These are phyloP conservation scores for Phlebiopsis flavidoalba DNA, from an alignment of 768 basidiomycete genomes.

Conservation along the genomic window DNA sequence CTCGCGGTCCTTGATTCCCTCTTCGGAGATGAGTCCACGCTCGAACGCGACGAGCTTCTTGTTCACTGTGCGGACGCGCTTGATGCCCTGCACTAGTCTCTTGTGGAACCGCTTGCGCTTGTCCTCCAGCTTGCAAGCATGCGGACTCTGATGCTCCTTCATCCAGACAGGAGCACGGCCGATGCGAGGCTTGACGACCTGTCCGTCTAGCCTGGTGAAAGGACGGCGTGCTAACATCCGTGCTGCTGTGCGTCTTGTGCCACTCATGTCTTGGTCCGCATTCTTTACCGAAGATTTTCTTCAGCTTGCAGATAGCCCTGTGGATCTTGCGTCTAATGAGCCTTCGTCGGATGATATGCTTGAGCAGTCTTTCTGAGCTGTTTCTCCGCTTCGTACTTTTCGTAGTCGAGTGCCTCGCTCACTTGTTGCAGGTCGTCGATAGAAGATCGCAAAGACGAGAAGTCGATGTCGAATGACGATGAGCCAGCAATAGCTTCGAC, in stretches of 20 bases:
- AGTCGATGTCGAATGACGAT: slow-evolving; percentile 25
- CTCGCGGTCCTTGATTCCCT: slow-evolving; percentile 72
- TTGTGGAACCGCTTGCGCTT: slow-evolving; percentile 17
- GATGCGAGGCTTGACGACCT: slow-evolving; percentile 16
- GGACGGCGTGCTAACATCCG: slow-evolving; percentile 11
- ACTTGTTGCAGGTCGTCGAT: slow-evolving; percentile 44
- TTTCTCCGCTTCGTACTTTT: slow-evolving; percentile 52
- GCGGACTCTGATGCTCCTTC: slow-evolving; percentile 20
- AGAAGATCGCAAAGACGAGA: slow-evolving; percentile 40
- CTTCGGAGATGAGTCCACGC: slow-evolving; percentile 73
- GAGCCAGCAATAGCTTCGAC: slow-evolving; percentile 37
- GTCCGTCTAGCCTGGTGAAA: slow-evolving; percentile 5
- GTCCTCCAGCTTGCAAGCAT: not conserved
- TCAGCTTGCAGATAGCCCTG: slow-evolving; percentile 30
- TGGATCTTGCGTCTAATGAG: slow-evolving; percentile 13
- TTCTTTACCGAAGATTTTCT: slow-evolving; percentile 34
- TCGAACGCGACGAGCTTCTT: slow-evolving; percentile 68
- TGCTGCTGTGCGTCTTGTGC: not conserved
- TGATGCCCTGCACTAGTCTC: slow-evolving; percentile 51
- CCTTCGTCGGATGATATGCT: slow-evolving; percentile 18
- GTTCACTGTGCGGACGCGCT: slow-evolving; percentile 55
- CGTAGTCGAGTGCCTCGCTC: slow-evolving; percentile 52
- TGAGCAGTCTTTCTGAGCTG: slow-evolving; percentile 44
- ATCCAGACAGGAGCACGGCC: slow-evolving; percentile 23
- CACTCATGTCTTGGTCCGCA: slow-evolving; percentile 16